Conservation (phyloP, 73 alveolate genomes). For the Stentor coeruleus region DNA sequence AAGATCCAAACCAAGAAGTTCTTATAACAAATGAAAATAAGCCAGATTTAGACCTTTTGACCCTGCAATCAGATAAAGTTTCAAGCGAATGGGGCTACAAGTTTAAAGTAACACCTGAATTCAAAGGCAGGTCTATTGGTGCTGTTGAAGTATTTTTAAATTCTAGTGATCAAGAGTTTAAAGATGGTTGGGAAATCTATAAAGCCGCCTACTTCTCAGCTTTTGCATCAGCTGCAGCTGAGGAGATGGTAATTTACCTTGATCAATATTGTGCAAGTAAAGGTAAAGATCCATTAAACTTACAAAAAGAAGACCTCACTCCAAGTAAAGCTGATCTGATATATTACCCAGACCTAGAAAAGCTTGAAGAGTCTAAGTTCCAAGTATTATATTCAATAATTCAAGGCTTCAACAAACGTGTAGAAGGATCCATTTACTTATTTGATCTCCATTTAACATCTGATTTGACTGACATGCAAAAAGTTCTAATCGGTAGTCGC, state of each 20-base stretch:
- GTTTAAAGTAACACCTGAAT: conserved; percentile 21
- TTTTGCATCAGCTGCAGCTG: conserved; percentile 2
- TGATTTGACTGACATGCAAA: background rate
- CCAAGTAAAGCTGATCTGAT: conserved; percentile 13
- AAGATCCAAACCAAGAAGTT: background rate
- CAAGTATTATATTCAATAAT: background rate
- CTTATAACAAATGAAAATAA: background rate
- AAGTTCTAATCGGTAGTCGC: background rate
- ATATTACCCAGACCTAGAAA: conserved; percentile 23
- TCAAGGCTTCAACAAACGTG: conserved; percentile 1
- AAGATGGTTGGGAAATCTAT: background rate
- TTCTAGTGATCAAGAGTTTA: background rate
- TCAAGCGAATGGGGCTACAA: background rate
- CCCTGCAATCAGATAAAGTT: background rate
- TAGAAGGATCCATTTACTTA: background rate
- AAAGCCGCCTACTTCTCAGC: background rate
- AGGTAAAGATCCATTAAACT: background rate
- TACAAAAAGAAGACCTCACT: background rate
- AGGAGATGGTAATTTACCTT: background rate
- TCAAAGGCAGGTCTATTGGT: background rate
- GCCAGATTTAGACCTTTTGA: background rate
- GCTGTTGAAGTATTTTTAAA: background rate
- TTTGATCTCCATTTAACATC: background rate
- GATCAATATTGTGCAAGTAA: background rate
- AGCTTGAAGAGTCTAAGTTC: background rate